phyloP scores from a whole-genome alignment of 441 rosid species.

The Arabidopsis hybrid region DNA sequence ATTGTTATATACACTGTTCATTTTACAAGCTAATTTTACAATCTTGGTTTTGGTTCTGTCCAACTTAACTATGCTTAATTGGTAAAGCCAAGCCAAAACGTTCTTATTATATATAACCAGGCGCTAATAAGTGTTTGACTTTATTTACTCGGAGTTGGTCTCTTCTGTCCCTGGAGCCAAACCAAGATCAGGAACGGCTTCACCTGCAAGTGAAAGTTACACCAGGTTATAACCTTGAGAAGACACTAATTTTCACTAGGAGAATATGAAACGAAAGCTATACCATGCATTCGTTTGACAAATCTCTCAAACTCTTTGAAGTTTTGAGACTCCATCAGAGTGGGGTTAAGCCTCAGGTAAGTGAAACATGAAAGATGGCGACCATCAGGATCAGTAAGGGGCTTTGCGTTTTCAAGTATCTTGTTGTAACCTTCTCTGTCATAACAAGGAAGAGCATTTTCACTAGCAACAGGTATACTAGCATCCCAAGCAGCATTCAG shows the following conservation, averaged over 20 bases:
- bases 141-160: slow-evolving; percentile 30
- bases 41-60: background rate
- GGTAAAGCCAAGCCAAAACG: background rate
- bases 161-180: slow-evolving; percentile 37
- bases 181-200: slow-evolving; percentile 52
- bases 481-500: slow-evolving; percentile 84
- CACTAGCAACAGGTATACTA: slow-evolving; percentile 65
- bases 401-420: slow-evolving; percentile 68
- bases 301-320: slow-evolving; percentile 71
- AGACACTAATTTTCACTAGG: background rate
- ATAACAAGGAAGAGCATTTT: slow-evolving; percentile 73
- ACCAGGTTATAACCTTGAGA: background rate
- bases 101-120: background rate
- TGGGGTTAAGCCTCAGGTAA: slow-evolving; percentile 65
- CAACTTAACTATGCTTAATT: background rate
- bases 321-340: slow-evolving; percentile 56
- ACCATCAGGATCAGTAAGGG: slow-evolving; percentile 69
- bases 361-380: slow-evolving; percentile 75
- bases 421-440: slow-evolving; percentile 72
- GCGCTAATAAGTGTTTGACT: background rate
- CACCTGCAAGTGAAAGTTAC: slow-evolving; percentile 55
- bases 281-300: slow-evolving; percentile 76
- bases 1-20: slow-evolving; percentile 14
- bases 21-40: slow-evolving; percentile 28
- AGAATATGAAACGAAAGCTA: slow-evolving; percentile 1